Base-by-base conservation (phyloP, 768 basidiomycete species). In the Mycena floridula region DNA sequence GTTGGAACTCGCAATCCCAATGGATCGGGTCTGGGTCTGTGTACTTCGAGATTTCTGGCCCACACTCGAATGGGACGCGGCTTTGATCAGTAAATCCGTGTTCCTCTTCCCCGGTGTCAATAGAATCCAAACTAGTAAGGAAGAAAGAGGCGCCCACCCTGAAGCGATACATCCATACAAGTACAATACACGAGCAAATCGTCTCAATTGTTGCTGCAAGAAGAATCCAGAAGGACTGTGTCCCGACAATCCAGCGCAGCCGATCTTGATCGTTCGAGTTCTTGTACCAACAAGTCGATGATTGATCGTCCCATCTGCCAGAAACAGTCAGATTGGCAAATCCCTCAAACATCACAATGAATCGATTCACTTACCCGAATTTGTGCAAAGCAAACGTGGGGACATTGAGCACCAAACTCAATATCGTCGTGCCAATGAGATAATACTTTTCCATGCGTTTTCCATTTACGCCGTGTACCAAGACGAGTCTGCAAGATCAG, bases 401-500 rank as follows among this genome's bases (percentile, higher is more conserved):
- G 28, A 60, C 45, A 20, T 43, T 55, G 12, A 56, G 44, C 1
- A 40, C 45, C 5, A 51, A 13, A 21, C 52, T 52, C 4, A 58
- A 36, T 3, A 60, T 9, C 1, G 45, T 32, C 1, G 54, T 51
- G 32, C 37, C 50, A 20, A 54, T 38, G 11, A 60, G 13, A 37
- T 61, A 61, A 41, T 56, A 61, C 37, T 59, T 59, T 40, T 61
- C 59, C 47, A 61, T 40, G 35, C n/a, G 44, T 13, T 51, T 53
- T 3, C 59, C 59, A 43, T 61, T 58, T 7, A 56, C 43, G 9
- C 52, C 45, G 38, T 55, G 50, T 12, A 58, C 55, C 15, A 61
- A 42, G n/a, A 61, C 58, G 7, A 61, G 36, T 27, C 59, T 59
- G 5, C 15, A 7, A 32, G 25, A 24, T 25, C 38, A 26, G 25